Evolutionary conservation across 163 green algal genomes (phyloP).

Genomic region (Scenedesmus sp.): DNA sequence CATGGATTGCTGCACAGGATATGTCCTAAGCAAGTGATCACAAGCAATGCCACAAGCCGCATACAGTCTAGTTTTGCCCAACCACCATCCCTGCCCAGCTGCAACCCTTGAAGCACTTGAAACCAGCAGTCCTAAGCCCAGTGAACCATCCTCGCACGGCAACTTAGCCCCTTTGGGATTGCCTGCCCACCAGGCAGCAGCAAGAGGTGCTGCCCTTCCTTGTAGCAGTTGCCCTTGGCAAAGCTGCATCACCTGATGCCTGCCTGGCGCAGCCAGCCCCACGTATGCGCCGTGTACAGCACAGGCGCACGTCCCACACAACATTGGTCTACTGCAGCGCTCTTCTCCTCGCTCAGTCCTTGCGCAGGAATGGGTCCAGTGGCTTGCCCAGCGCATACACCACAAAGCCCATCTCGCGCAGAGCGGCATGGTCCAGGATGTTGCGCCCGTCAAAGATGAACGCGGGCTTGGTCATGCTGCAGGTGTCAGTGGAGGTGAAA

Average conservation of each 20-base stretch:
- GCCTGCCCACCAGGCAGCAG: neutral
- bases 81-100: neutral
- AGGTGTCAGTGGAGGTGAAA: neutral
- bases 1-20: neutral
- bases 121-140: neutral
- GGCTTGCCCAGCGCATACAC: conserved; percentile 99
- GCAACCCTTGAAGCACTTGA: neutral
- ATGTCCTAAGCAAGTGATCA: neutral
- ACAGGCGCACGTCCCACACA: neutral
- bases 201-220: neutral
- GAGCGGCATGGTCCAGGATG: conserved; percentile 93
- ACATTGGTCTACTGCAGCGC: neutral
- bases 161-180: neutral
- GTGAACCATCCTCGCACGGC: neutral
- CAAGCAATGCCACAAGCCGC: neutral
- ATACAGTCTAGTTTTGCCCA: neutral
- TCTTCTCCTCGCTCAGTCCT: conserved; percentile 51
- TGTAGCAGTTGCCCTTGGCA: neutral
- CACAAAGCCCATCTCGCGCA: conserved; percentile 97
- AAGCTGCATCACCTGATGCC: neutral
- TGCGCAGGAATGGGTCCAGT: conserved; percentile 94
- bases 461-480: conserved; percentile 95
- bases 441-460: conserved; percentile 99
- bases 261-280: neutral
- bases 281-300: neutral